Conservation (phyloP, 108 stramenopile genomes). For the Fistulifera solaris region DNA sequence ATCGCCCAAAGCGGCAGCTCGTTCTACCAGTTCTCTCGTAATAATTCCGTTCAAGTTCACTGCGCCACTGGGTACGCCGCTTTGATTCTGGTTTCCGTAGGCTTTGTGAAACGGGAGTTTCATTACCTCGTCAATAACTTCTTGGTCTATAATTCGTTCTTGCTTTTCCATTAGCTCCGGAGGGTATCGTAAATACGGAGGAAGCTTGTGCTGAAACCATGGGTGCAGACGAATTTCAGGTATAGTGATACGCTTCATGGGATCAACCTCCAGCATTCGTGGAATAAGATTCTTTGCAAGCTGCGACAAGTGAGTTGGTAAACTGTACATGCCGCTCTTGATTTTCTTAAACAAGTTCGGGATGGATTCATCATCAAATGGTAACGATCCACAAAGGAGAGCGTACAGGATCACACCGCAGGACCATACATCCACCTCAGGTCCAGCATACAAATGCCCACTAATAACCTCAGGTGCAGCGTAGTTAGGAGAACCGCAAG, state of each 20-base stretch:
- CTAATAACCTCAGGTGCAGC: constrained; percentile 99
- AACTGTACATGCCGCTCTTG: constrained; percentile 95
- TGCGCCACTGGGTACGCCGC: constrained; percentile 24
- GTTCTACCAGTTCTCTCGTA: constrained; percentile 74
- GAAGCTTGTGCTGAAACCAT: constrained; percentile 97
- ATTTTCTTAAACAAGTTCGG: constrained; percentile 99
- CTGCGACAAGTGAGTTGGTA: constrained; percentile 92
- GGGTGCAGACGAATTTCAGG: constrained; percentile 95
- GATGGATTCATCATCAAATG: constrained; percentile 99
- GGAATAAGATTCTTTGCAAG: constrained; percentile 94
- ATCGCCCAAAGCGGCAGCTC: constrained; percentile 74
- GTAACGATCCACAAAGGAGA: constrained; percentile 95
- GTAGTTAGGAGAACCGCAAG: constrained; percentile 98
- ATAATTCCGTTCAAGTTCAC: constrained; percentile 35
- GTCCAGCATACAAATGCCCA: constrained; percentile 96
- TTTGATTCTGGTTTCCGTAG: constrained; percentile 20
- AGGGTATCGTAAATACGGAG: constrained; percentile 90
- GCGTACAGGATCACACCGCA: constrained; percentile 99
- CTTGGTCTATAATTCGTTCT: constrained; percentile 81
- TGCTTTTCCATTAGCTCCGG: constrained; percentile 94
- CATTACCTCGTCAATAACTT: constrained; percentile 87
- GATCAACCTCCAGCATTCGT: constrained; percentile 98
- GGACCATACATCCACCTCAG: constrained; percentile 98
- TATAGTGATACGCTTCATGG: constrained; percentile 98
- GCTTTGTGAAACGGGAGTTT: constrained; percentile 84